Evolutionary conservation across 306 rosid genomes (phyloP).

Genomic region (Prunus fruticosa): DNA sequence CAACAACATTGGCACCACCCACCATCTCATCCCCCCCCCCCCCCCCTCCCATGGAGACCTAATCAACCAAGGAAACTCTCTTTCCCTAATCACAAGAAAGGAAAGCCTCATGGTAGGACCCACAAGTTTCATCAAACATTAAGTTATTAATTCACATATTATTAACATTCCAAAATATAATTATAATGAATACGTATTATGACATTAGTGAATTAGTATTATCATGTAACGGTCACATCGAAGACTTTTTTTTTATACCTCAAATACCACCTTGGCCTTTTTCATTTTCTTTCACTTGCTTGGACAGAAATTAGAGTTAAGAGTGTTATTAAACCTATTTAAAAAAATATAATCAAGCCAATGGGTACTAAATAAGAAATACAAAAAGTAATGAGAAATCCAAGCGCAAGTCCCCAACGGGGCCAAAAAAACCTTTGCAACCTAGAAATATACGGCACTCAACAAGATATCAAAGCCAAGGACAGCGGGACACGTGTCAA

Average conservation of each 20-base stretch:
- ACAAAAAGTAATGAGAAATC: neutral
- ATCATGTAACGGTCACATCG: no score
- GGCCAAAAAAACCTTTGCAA: neutral
- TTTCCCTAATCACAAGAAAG: neutral
- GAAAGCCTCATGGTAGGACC: slow-evolving; percentile 11
- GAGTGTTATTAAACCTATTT: no score
- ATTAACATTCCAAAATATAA: no score
- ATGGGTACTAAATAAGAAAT: neutral
- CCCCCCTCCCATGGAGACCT: neutral
- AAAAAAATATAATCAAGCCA: neutral
- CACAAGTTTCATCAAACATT: neutral
- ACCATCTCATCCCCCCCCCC: neutral
- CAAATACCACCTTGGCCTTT: neutral
- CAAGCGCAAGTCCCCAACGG: neutral
- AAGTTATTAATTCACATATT: no score
- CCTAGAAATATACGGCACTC: neutral
- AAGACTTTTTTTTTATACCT: no score
- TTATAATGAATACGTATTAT: no score
- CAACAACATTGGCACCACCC: neutral
- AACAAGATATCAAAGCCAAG: neutral
- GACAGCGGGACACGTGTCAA: neutral
- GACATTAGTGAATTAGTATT: no score
- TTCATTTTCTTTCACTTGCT: neutral
- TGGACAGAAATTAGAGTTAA: neutral
- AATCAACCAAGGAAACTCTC: neutral